phyloP scores from a whole-genome alignment of 2,329 filamentous ascomycete species.

The Aspergillus sp. region DNA sequence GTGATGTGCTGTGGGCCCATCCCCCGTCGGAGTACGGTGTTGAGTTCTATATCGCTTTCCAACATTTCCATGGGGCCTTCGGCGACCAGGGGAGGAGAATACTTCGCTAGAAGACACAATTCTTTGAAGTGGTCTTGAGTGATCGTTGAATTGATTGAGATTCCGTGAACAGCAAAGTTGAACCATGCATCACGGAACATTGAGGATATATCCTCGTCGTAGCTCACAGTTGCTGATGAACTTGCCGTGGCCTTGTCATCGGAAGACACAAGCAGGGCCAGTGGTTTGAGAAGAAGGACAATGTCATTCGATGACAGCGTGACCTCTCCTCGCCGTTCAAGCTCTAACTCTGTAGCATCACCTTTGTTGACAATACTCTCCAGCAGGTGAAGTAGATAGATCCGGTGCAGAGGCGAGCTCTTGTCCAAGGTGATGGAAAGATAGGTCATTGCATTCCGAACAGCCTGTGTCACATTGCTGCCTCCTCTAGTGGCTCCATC shows the following conservation, averaged over 20 bases:
- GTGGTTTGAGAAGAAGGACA: conserved; percentile 71
- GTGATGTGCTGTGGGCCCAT: conserved; percentile 64
- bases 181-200: conserved; percentile 92
- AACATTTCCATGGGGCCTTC: conserved; percentile 82
- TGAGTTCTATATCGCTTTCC: conserved; percentile 94
- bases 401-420: conserved; percentile 66
- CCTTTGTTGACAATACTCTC: conserved; percentile 86
- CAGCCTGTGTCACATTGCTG: conserved; percentile 59
- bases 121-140: conserved; percentile 67
- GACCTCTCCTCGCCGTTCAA: conserved; percentile 66
- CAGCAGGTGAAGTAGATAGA: conserved; percentile 76
- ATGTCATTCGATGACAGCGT: conserved; percentile 82
- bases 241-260: conserved; percentile 12
- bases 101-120: conserved; percentile 72
- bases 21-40: conserved; percentile 81
- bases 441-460: conserved; percentile 69
- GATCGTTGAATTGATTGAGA: conserved; percentile 64
- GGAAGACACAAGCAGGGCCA: conserved; percentile 72
- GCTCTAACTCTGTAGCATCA: conserved; percentile 67
- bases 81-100: conserved; percentile 78
- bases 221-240: conserved; percentile 27
- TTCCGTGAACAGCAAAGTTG: conserved; percentile 92
- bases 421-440: conserved; percentile 62
- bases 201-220: conserved; percentile 61
- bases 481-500: conserved; percentile 65